Conservation (phyloP, 306 rosid species). For the Lupinus albus region DNA sequence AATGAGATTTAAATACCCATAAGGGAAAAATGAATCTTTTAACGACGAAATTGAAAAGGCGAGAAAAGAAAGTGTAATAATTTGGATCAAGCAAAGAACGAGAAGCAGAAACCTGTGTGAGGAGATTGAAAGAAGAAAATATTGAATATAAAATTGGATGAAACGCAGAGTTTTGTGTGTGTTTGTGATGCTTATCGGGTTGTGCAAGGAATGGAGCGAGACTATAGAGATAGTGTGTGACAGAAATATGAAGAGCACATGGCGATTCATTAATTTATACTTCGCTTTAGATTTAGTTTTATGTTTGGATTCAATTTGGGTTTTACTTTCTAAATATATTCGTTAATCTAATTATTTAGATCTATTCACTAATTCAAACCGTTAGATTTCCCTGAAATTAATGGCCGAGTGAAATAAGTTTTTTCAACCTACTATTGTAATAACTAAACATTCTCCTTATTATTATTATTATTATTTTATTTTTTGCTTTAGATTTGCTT, state of each 20-base stretch:
- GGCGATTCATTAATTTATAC: no score
- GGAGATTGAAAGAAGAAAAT: conserved; percentile 7
- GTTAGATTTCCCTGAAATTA: no score
- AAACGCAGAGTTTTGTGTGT: background rate
- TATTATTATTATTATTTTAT: no score
- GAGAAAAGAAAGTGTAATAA: conserved; percentile 1
- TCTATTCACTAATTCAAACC: no score
- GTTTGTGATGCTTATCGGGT: conserved; percentile 36
- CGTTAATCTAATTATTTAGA: no score
- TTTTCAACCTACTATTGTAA: no score
- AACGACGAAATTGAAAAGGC: conserved; percentile 1
- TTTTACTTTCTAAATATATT: no score
- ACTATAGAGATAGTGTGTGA: background rate
- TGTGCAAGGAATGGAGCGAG: conserved; percentile 34
- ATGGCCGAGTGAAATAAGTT: no score
- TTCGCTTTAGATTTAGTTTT: no score
- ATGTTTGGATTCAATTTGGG: no score
- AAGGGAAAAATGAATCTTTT: background rate
- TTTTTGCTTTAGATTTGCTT: no score
- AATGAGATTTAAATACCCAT: conserved; percentile 24
- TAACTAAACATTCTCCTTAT: no score
- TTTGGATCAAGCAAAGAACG: conserved; percentile 19
- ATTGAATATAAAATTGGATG: conserved; percentile 7
- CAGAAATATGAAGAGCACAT: conserved; percentile 1
- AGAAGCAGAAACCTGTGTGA: conserved; percentile 39